Conservation (phyloP, 495 filamentous ascomycete genomes). For the Talaromyces liani region DNA sequence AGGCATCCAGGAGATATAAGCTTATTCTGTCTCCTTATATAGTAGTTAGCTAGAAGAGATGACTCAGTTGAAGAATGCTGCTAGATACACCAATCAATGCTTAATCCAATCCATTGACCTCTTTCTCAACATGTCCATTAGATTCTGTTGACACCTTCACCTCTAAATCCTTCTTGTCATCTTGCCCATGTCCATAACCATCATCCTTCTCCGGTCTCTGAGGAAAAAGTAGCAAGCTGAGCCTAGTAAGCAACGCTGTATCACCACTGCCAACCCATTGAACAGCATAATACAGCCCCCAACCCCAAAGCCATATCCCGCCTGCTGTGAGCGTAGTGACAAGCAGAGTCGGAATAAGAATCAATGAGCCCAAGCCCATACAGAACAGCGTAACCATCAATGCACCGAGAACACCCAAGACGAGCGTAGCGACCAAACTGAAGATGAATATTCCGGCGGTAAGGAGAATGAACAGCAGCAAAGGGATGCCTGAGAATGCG, state of each 20-base stretch:
- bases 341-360: constrained; percentile 58
- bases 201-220: background rate
- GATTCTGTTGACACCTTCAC: background rate
- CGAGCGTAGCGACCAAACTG: constrained; percentile 43
- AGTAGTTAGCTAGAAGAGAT: background rate
- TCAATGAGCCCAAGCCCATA: constrained; percentile 51
- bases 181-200: background rate
- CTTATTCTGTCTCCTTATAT: background rate
- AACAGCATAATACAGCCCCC: constrained; percentile 35
- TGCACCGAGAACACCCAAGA: constrained; percentile 37
- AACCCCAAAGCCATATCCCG: constrained; percentile 56
- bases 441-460: constrained; percentile 45
- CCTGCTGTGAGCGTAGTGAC: constrained; percentile 46
- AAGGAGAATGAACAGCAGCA: constrained; percentile 56
- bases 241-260: constrained; percentile 7
- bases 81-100: background rate
- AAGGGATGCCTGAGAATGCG: constrained; percentile 47
- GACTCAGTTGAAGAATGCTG: background rate
- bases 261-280: constrained; percentile 4
- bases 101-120: background rate
- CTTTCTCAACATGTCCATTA: background rate
- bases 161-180: no score
- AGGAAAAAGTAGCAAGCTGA: background rate
- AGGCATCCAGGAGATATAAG: background rate
- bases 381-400: constrained; percentile 54